Conservation (phyloP, 106 monocot species). For the Dendrobium catenatum region DNA sequence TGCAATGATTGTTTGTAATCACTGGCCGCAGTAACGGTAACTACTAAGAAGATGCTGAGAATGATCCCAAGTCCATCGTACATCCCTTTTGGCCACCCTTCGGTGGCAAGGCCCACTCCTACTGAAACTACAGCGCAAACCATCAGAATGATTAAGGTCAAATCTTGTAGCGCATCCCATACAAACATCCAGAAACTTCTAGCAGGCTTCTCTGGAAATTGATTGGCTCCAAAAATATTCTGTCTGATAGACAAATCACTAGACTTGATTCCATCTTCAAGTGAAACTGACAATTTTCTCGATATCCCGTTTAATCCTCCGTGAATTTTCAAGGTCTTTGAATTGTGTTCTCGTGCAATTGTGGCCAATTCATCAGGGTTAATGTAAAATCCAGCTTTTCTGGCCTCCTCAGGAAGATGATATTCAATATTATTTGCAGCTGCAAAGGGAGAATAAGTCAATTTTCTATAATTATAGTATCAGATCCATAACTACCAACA, state of each 20-base stretch:
- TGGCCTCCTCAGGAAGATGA: slow-evolving; percentile 36
- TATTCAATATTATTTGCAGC: slow-evolving; percentile 37
- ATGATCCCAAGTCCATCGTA: slow-evolving; percentile 88
- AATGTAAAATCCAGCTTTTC: slow-evolving; percentile 52
- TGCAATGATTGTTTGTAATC: slow-evolving; percentile 90
- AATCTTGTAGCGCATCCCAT: slow-evolving; percentile 77
- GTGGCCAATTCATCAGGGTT: slow-evolving; percentile 76
- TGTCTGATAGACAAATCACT: slow-evolving; percentile 51
- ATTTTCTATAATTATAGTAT: neutral
- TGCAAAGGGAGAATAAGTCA: slow-evolving; percentile 7
- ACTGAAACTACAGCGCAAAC: slow-evolving; percentile 71
- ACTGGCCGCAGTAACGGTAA: slow-evolving; percentile 73
- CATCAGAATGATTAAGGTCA: slow-evolving; percentile 78
- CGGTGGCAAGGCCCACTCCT: slow-evolving; percentile 66
- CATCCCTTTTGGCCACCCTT: slow-evolving; percentile 82
- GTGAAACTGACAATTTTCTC: slow-evolving; percentile 38
- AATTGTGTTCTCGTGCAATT: slow-evolving; percentile 57
- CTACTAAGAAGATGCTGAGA: slow-evolving; percentile 76
- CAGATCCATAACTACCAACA: no score
- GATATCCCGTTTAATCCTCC: slow-evolving; percentile 64
- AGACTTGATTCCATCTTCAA: slow-evolving; percentile 42
- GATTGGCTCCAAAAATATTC: slow-evolving; percentile 64
- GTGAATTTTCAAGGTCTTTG: slow-evolving; percentile 38
- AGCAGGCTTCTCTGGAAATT: slow-evolving; percentile 75
- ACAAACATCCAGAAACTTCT: slow-evolving; percentile 87